These are phyloP conservation scores for Calvatia gigantea DNA, from an alignment of 768 basidiomycete genomes.

Conservation along the genomic window DNA sequence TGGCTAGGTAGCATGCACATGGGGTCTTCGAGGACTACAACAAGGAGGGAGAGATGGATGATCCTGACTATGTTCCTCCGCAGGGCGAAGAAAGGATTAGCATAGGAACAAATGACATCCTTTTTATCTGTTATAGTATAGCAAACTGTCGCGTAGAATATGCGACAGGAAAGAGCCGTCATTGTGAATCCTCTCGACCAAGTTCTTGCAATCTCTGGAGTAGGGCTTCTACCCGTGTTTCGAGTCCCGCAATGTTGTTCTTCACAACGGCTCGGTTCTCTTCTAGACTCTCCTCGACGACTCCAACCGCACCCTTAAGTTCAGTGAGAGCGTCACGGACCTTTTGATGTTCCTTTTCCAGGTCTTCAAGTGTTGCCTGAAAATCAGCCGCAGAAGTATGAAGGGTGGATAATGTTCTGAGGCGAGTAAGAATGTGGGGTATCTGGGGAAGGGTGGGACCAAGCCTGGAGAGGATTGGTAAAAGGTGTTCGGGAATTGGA, in stretches of 20 bases:
- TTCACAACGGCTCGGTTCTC: slow-evolving; percentile 70
- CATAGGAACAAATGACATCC: neutral
- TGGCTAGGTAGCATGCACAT: slow-evolving; percentile 11
- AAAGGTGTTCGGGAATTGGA: slow-evolving; percentile 51
- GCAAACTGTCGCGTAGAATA: neutral
- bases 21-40: slow-evolving; percentile 2
- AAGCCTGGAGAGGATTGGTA: slow-evolving; percentile 68
- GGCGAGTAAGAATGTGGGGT: slow-evolving; percentile 84
- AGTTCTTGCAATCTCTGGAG: slow-evolving; percentile 41
- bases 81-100: neutral
- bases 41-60: neutral
- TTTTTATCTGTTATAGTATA: no score
- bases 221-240: slow-evolving; percentile 42
- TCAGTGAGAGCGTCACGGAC: slow-evolving; percentile 62
- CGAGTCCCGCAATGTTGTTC: slow-evolving; percentile 71
- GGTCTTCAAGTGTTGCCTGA: slow-evolving; percentile 54
- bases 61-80: neutral
- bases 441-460: slow-evolving; percentile 75
- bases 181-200: slow-evolving; percentile 17
- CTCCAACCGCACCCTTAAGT: slow-evolving; percentile 61
- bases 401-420: slow-evolving; percentile 78
- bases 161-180: neutral
- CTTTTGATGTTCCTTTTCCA: slow-evolving; percentile 73
- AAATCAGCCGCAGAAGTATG: slow-evolving; percentile 84
- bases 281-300: slow-evolving; percentile 72